Evolutionary conservation across 1,284 basidiomycete genomes (phyloP), one percentile per base, ranked within the genome.

Genomic region (Amylostereum areolatum): DNA sequence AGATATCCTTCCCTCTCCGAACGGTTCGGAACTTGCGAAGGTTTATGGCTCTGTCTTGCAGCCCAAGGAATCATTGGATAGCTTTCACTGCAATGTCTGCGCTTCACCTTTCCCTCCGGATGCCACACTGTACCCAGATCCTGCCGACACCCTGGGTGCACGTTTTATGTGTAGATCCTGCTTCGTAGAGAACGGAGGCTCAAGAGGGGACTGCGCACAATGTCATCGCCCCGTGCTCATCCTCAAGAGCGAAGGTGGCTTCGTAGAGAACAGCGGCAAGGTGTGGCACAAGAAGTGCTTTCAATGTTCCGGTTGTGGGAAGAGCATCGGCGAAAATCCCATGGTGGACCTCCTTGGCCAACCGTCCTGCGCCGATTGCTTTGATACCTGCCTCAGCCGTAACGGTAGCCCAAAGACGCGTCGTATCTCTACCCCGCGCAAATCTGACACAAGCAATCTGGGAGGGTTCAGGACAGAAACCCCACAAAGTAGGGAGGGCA

Each of bases 231-330:
- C 86, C 5, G 86, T 91, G 5, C 72, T 89, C 11, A 78, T 80
- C 25, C 69, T 89, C 45, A 87, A 84, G 61, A 75, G 77, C 9
- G 88, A 91, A 63, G 88, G 88, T 2, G 80, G 78, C 3, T 90
- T 85, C 53, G 73, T 91, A 41, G 81, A 89, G 58, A 80, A 79
- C 10, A 74, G 76, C 5, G 80, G 78, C 41, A 74, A 74, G 40
- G 77, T 82, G 52, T 91, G 87, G 87, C 88, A 91, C 61, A 87
- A 83, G 63, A 75, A 70, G 37, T 91, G 88, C 63, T 91, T 90
- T 67, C 74, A 72, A 52, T 90, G 87, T 58, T 71, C 76, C 24
- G 82, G 79, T 3, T 91, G 88, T 60, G 75, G 71, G 61, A 85
- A 78, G 66, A 77, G 81, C 54, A 82, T 91, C 31, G 82, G 85